Conservation (phyloP, 2,329 filamentous ascomycete species). For the Aspergillus pseudoterreus region DNA sequence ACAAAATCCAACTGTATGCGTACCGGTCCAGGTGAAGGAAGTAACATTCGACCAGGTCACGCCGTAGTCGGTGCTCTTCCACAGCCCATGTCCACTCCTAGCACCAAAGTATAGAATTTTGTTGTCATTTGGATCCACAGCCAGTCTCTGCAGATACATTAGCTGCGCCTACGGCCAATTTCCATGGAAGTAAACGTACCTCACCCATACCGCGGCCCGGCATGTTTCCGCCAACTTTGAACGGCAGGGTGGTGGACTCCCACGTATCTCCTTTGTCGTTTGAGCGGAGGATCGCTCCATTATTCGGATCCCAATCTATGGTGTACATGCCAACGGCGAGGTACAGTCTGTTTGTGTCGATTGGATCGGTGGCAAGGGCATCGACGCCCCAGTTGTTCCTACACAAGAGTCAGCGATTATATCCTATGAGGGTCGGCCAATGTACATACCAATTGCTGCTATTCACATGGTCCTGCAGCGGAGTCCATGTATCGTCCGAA, state of each 20-base stretch:
- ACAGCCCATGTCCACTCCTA: constrained; percentile 56
- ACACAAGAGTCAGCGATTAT: not conserved
- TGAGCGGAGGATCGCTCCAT: constrained; percentile 53
- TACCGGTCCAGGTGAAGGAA: constrained; percentile 45
- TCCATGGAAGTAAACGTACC: constrained; percentile 6
- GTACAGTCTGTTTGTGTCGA: constrained; percentile 51
- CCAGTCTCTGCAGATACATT: constrained; percentile 39
- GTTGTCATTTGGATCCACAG: constrained; percentile 56
- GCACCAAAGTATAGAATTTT: constrained; percentile 58
- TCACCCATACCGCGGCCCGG: constrained; percentile 59
- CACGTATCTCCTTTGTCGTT: constrained; percentile 54
- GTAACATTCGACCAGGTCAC: constrained; percentile 52
- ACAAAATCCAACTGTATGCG: not conserved
- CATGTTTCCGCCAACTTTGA: constrained; percentile 62
- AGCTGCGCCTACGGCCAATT: not conserved
- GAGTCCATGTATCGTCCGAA: constrained; percentile 53
- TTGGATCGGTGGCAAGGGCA: constrained; percentile 50
- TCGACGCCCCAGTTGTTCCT: constrained; percentile 52
- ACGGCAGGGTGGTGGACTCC: constrained; percentile 48
- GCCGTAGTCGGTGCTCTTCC: constrained; percentile 57
- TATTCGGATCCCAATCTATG: constrained; percentile 57
- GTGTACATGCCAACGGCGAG: constrained; percentile 57
- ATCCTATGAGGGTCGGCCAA: not conserved
- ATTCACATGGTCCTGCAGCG: constrained; percentile 50
- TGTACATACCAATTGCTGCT: constrained; percentile 43